Evolutionary conservation across 495 filamentous ascomycete genomes (phyloP).

Genomic region (Usnea hakonensis): DNA sequence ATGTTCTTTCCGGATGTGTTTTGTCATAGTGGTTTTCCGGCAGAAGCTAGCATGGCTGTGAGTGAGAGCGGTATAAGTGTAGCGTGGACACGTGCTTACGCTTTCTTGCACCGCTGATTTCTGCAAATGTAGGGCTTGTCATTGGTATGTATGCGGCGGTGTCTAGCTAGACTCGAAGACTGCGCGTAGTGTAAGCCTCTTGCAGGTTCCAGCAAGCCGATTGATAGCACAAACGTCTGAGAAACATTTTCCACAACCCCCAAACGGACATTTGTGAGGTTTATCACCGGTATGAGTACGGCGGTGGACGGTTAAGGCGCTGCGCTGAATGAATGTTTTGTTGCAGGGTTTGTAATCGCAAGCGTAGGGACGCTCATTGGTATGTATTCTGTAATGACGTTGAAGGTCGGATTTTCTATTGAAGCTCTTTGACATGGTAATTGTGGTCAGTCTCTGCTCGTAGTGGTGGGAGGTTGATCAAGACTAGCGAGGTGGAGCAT

Average conservation of each 20-base stretch:
- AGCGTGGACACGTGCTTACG: slow-evolving; percentile 42
- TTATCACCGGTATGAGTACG: slow-evolving; percentile 87
- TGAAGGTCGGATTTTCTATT: slow-evolving; percentile 89
- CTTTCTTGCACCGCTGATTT: slow-evolving; percentile 70
- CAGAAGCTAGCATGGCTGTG: slow-evolving; percentile 56
- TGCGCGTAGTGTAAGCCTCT: slow-evolving; percentile 29
- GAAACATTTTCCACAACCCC: slow-evolving; percentile 76
- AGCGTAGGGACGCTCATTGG: slow-evolving; percentile 76
- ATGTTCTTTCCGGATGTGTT: slow-evolving; percentile 43
- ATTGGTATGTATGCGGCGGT: slow-evolving; percentile 80
- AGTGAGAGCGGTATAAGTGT: slow-evolving; percentile 6
- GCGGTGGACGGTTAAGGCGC: slow-evolving; percentile 78
- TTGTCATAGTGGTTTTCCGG: slow-evolving; percentile 81
- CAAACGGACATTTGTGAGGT: slow-evolving; percentile 72
- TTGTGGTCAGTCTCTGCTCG: slow-evolving; percentile 1
- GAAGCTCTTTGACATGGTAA: slow-evolving; percentile 56
- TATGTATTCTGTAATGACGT: slow-evolving; percentile 83
- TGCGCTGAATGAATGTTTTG: slow-evolving; percentile 87
- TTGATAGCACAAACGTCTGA: slow-evolving; percentile 55
- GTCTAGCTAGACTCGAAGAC: slow-evolving; percentile 82
- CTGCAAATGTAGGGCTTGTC: slow-evolving; percentile 78
- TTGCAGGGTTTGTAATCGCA: slow-evolving; percentile 64
- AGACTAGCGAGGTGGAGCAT: not conserved
- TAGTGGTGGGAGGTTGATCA: not conserved
- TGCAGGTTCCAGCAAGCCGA: slow-evolving; percentile 13